Evolutionary conservation across 2,329 filamentous ascomycete species (phyloP).

Genomic region (Alternaria metachromatica): DNA sequence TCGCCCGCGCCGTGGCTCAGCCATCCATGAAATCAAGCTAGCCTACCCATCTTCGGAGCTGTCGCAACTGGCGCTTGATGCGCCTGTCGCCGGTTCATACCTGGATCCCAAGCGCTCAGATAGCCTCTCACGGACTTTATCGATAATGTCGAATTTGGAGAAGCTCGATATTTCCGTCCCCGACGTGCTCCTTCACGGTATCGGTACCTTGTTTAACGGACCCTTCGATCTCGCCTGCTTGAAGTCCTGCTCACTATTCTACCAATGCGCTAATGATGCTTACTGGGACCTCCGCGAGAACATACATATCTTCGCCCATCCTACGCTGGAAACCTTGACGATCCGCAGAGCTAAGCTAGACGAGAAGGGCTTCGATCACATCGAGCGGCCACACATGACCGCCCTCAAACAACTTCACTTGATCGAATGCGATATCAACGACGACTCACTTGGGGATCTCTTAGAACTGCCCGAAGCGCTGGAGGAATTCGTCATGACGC

Average conservation of each 20-base stretch:
- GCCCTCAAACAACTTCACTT: slow-evolving; percentile 35
- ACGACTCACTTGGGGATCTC: slow-evolving; percentile 39
- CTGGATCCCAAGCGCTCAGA: slow-evolving; percentile 34
- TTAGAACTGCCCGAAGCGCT: slow-evolving; percentile 41
- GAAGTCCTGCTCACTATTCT: slow-evolving; percentile 40
- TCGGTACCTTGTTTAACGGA: slow-evolving; percentile 42
- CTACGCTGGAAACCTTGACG: slow-evolving; percentile 35
- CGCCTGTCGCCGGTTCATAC: slow-evolving; percentile 34
- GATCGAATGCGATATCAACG: slow-evolving; percentile 44
- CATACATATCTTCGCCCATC: slow-evolving; percentile 45
- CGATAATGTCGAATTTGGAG: slow-evolving; percentile 43
- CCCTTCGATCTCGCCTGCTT: slow-evolving; percentile 43
- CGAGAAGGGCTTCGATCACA: slow-evolving; percentile 39
- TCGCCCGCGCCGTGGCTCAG: slow-evolving; percentile 40
- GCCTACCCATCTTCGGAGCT: slow-evolving; percentile 41
- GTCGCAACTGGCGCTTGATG: slow-evolving; percentile 37
- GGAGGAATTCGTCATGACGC: slow-evolving; percentile 43
- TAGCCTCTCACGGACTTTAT: slow-evolving; percentile 39
- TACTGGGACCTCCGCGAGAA: slow-evolving; percentile 46
- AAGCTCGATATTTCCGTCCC: slow-evolving; percentile 43
- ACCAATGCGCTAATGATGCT: slow-evolving; percentile 39
- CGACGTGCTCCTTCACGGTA: slow-evolving; percentile 37
- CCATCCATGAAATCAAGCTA: slow-evolving; percentile 41
- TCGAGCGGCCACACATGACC: slow-evolving; percentile 40
- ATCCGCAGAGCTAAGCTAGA: slow-evolving; percentile 40